These are phyloP conservation scores for Cercophora scortea DNA, from an alignment of 495 filamentous ascomycete genomes.

Conservation along the genomic window DNA sequence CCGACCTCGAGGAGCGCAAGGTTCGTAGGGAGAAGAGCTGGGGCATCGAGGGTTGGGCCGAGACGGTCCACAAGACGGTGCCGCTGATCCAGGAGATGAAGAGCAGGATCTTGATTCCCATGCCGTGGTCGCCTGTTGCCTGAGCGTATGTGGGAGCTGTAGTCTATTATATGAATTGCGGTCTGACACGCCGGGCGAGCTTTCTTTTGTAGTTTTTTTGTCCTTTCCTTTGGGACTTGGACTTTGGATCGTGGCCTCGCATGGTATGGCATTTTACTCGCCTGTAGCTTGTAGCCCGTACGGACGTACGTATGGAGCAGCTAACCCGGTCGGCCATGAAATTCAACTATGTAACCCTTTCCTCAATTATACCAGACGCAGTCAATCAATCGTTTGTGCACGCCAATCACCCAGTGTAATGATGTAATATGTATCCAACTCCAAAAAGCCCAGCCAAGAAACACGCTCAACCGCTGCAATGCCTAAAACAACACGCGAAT, in stretches of 20 bases:
- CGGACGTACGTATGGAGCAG: no score
- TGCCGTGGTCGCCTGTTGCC: constrained; percentile 92
- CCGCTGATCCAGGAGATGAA: constrained; percentile 95
- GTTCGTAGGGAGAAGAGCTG: constrained; percentile 89
- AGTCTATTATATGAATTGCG: neutral
- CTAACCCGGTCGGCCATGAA: no score
- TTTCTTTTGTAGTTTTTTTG: neutral
- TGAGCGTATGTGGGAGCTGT: constrained; percentile 25
- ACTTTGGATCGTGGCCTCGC: no score
- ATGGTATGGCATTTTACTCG: no score
- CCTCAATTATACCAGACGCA: no score
- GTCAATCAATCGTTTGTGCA: no score
- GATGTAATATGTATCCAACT: neutral
- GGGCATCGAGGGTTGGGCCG: constrained; percentile 91
- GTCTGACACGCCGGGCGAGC: neutral
- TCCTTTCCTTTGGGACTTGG: no score
- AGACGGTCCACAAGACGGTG: constrained; percentile 97
- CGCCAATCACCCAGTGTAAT: neutral
- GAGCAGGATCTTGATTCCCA: constrained; percentile 84
- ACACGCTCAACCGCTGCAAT: constrained; percentile 1
- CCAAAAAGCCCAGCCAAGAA: neutral
- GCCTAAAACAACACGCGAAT: constrained; percentile 19
- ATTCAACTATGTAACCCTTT: no score
- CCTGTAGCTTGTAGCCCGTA: no score
- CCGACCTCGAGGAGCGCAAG: constrained; percentile 88